phyloP scores from a whole-genome alignment of 2,329 filamentous ascomycete species.

The Stemphylium vesicarium region DNA sequence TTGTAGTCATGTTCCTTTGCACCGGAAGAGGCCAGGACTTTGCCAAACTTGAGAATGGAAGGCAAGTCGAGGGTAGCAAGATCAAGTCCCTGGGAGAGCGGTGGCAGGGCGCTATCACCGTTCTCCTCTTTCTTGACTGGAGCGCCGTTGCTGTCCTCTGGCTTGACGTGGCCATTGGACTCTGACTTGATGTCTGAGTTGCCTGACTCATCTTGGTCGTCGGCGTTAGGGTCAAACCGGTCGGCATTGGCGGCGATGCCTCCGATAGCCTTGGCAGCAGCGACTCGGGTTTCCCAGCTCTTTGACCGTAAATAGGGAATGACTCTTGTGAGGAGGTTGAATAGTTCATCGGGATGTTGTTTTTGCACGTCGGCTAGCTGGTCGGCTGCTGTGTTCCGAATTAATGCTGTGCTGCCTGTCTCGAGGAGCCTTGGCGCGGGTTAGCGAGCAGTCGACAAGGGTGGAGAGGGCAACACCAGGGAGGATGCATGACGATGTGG shows the following conservation, averaged over 20 bases:
- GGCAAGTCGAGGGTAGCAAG: constrained; percentile 79
- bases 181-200: constrained; percentile 56
- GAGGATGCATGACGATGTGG: background rate
- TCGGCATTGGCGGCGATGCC: constrained; percentile 92
- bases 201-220: constrained; percentile 66
- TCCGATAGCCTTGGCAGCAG: constrained; percentile 90
- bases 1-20: constrained; percentile 84
- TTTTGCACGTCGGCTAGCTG: constrained; percentile 98
- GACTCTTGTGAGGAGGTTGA: constrained; percentile 90
- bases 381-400: constrained; percentile 94
- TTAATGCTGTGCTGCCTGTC: constrained; percentile 94
- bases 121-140: constrained; percentile 59
- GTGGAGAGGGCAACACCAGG: background rate
- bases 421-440: constrained; percentile 76
- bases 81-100: constrained; percentile 68
- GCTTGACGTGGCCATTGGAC: constrained; percentile 59
- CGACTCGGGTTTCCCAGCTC: constrained; percentile 95
- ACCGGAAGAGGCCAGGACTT: constrained; percentile 80
- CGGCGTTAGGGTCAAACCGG: constrained; percentile 84
- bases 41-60: constrained; percentile 81
- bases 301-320: constrained; percentile 95
- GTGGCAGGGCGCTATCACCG: constrained; percentile 50
- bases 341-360: constrained; percentile 94
- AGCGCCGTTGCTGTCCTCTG: constrained; percentile 57
- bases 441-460: constrained; percentile 28